Percentiles rank a stretch among this genome's conserved stretches.
Evolutionary conservation across 108 stramenopile genomes (phyloP).

Genomic region (Cyclotella choctawhatcheeana): DNA sequence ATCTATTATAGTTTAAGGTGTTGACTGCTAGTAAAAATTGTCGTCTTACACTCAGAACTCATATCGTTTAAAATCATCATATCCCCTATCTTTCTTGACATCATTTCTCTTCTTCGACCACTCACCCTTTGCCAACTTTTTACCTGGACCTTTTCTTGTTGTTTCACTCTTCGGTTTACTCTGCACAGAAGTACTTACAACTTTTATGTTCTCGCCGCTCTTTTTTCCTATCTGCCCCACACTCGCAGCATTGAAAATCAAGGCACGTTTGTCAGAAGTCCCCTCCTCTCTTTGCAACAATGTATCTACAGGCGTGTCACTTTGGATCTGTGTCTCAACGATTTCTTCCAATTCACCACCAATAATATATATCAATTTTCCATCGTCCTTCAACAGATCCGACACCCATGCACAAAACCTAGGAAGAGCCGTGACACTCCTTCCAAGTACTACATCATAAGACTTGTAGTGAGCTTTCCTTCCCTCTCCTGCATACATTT

Average conservation of each 20-base stretch:
- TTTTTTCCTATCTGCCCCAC: conserved; percentile 60
- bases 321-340: conserved; percentile 40
- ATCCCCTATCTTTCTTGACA: conserved; percentile 67
- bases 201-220: conserved; percentile 58
- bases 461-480: conserved; percentile 17
- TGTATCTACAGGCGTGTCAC: conserved; percentile 56
- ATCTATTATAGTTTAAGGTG: no score
- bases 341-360: conserved; percentile 76
- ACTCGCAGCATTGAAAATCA: conserved; percentile 54
- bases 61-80: conserved; percentile 80
- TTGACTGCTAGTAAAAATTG: no score
- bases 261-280: conserved; percentile 76
- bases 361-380: conserved; percentile 78
- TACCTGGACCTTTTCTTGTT: conserved; percentile 26
- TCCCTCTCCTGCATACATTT: conserved; percentile 29
- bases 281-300: conserved; percentile 46
- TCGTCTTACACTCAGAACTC: conserved; percentile 39
- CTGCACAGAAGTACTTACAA: conserved; percentile 8
- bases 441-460: conserved; percentile 74
- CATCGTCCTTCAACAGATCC: conserved; percentile 58
- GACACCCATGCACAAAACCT: conserved; percentile 80
- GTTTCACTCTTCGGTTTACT: not conserved
- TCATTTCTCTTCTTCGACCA: conserved; percentile 59
- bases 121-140: conserved; percentile 58
- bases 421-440: conserved; percentile 81